These are phyloP conservation scores for Bryoerythrophyllum caledonicum DNA, from an alignment of 225 moss, liverwort and hornwort genomes.

Conservation along the genomic window DNA sequence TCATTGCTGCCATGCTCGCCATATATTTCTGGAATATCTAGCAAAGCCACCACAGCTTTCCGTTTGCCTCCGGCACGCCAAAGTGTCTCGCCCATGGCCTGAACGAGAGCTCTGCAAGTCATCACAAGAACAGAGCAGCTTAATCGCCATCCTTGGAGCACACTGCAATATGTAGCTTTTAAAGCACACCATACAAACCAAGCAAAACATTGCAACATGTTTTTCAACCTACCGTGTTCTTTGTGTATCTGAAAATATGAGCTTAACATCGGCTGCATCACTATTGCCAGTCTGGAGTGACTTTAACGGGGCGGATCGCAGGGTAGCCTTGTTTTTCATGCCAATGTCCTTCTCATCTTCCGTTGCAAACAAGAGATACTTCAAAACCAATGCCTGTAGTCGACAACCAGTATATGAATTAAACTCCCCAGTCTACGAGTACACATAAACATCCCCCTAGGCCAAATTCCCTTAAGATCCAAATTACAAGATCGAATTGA, in stretches of 20 bases:
- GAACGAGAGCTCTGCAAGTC: slow-evolving; percentile 76
- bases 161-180: neutral
- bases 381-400: slow-evolving; percentile 88
- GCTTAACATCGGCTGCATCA: slow-evolving; percentile 60
- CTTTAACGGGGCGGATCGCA: slow-evolving; percentile 53
- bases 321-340: slow-evolving; percentile 47
- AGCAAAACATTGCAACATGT: slow-evolving; percentile 15
- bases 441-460: neutral
- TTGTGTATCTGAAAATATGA: slow-evolving; percentile 68
- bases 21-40: slow-evolving; percentile 81
- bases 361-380: slow-evolving; percentile 88
- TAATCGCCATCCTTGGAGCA: slow-evolving; percentile 2
- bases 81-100: slow-evolving; percentile 94
- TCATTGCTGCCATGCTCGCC: slow-evolving; percentile 62
- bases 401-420: slow-evolving; percentile 22
- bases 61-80: slow-evolving; percentile 91
- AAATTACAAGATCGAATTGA: too few relatives aligned
- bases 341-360: slow-evolving; percentile 76
- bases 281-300: slow-evolving; percentile 36
- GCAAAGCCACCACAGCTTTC: slow-evolving; percentile 80
- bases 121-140: slow-evolving; percentile 10
- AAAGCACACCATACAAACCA: slow-evolving; percentile 16
- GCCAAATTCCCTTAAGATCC: neutral
- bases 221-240: slow-evolving; percentile 70
- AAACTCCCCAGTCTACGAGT: slow-evolving; percentile 5